Evolutionary conservation across 108 stramenopile genomes (phyloP), one percentile per base, ranked within the genome.

Genomic region (Cyclotella kingstonii): DNA sequence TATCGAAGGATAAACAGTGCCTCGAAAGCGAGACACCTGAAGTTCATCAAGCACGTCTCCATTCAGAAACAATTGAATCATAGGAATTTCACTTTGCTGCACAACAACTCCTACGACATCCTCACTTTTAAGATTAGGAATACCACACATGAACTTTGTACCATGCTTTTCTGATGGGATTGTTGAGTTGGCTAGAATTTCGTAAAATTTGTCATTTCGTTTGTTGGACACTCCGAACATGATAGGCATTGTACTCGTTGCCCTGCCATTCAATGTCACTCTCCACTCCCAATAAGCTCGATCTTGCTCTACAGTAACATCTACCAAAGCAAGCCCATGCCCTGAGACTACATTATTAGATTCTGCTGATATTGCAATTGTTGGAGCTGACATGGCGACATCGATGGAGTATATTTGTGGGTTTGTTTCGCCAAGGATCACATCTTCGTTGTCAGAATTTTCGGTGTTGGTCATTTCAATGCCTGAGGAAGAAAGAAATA

Each of bases 231-330:
- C 86, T 3, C 90, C 90, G 68, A 91, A 83, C 61, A 83, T 63
- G 10, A 85, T 65, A n/a, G 77, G 68, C 26, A 68, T 57, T 15
- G 25, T 47, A 17, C 53, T 56, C 11, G 60, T 18, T 29, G 52
- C 23, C 6, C 51, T 55, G 27, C 41, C 63, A 5, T 28, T 58
- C 25, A 63, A 50, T 8, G 68, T 68, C n/a, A 91, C 61, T 26
- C 82, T 73, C 77, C 76, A 88, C 69, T 91, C 90, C 90, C 90
- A 91, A 55, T 91, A 91, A 5, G 86, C 83, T n/a, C 81, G 60
- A 73, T 91, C 90, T 67, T 91, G 90, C 41, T 91, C 90, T 50
- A 91, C 77, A 9, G 76, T 39, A 4, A 79, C 81, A 15, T 82
- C 86, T 2, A 68, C 74, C 49, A 91, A 52, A 1, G 85, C 90